Base-by-base conservation (phyloP, 148 eudicot genomes). In the Rhododendron kiyosumense region DNA sequence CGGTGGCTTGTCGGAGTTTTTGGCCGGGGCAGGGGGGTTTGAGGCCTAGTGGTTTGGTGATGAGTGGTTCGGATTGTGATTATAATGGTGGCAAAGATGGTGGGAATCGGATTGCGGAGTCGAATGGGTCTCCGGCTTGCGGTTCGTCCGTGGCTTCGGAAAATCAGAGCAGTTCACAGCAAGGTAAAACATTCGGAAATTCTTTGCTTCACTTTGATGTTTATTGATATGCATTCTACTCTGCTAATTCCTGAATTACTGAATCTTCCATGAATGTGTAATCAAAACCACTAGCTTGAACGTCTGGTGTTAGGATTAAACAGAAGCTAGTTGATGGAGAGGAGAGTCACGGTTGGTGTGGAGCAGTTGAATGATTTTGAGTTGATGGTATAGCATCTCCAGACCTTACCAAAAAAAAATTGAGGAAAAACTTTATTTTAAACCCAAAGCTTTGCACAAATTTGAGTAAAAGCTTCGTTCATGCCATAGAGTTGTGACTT, bases 131-230 rank as follows among this genome's bases (percentile, higher is more conserved):
- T 57, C 75, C 78, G 43, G 86, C 81, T 13, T 49, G 78, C 34
- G 73, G 85, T 83, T 91, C 94, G 0, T 81, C 93, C 26, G 92
- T 85, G 3, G 85, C 83, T 86, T 91, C 92, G 17, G 93, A 93
- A 83, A 83, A 88, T 80, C 90, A 81, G 63, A 90, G 88, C 85
- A 87, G 88, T 24, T 91, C 91, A 49, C 88, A 52, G 43, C 91
- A 89, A 89, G 97, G 95, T 32, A 32, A 32, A 20, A 28, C 13
- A 18, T 30, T 30, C 4, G 34, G 0, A 41, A 41, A 13, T 24
- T 51, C n/a, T 49, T 26, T 13, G 15, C 52, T 46, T n/a, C 80
- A 48, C 48, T 30, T 80, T 5, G 20, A 28, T 22, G 34, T 67
- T 67, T 26, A 11, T 67, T 67, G 34, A 17, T 2, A 26, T 26